Conservation (phyloP, 805 yeast genomes). For the Cyberlindnera saturnus region DNA sequence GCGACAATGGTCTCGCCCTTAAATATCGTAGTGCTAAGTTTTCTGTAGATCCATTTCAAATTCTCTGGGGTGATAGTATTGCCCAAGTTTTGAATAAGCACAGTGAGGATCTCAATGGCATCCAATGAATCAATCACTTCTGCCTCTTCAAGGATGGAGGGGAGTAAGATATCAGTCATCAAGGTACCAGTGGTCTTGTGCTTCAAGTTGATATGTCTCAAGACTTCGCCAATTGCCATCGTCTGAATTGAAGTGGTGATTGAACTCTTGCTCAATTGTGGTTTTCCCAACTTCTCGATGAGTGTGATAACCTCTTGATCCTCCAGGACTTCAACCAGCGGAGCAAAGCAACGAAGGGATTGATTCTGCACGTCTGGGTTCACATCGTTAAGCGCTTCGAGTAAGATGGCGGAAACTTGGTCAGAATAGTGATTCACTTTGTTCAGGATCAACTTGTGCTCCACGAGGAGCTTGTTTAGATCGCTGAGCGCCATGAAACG, state of each 20-base stretch:
- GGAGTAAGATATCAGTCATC: conserved; percentile 34
- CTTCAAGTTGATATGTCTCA: conserved; percentile 20
- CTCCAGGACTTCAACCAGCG: conserved; percentile 24
- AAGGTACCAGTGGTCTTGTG: conserved; percentile 20
- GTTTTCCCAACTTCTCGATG: conserved; percentile 14
- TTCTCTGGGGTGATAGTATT: conserved; percentile 32
- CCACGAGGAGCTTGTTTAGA: conserved; percentile 40
- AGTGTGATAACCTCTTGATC: conserved; percentile 20
- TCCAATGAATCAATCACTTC: conserved; percentile 37
- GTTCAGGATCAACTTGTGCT: conserved; percentile 22
- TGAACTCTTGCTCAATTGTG: conserved; percentile 18
- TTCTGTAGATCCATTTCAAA: conserved; percentile 19
- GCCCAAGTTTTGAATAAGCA: conserved; percentile 47
- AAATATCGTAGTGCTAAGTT: conserved; percentile 34
- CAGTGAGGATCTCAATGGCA: conserved; percentile 54
- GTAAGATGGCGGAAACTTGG: conserved; percentile 34
- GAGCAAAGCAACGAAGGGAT: conserved; percentile 55
- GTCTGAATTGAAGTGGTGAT: conserved; percentile 25
- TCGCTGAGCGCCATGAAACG: conserved; percentile 84
- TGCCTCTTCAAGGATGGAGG: conserved; percentile 29
- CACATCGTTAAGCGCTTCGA: conserved; percentile 47
- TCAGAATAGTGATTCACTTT: conserved; percentile 26
- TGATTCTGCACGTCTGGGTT: conserved; percentile 71
- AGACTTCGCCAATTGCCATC: conserved; percentile 22
- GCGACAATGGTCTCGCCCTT: conserved; percentile 39